Conservation (phyloP, 2,329 filamentous ascomycete species). For the Arthroderma sp. region DNA sequence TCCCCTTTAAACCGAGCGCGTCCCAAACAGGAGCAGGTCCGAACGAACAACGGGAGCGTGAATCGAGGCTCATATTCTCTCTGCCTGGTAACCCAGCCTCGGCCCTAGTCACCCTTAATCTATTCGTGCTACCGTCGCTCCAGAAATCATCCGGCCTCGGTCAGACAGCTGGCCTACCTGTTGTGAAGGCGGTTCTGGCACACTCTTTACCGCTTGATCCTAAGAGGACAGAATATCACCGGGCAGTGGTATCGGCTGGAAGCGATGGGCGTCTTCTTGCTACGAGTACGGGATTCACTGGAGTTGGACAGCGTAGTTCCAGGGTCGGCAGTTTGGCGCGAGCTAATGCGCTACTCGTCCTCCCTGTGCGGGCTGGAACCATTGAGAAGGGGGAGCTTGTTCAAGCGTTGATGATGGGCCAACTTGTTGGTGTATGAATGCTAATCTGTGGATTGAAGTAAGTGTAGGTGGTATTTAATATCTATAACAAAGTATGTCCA, state of each 20-base stretch:
- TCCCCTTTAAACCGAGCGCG: constrained; percentile 45
- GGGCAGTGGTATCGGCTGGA: constrained; percentile 56
- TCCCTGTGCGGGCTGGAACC: constrained; percentile 35
- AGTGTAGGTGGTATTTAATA: no score
- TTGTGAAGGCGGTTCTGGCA: constrained; percentile 55
- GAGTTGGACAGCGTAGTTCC: constrained; percentile 61
- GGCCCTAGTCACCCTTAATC: constrained; percentile 80
- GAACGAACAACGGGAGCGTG: constrained; percentile 37
- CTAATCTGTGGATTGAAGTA: no score
- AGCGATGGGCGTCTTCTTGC: constrained; percentile 57
- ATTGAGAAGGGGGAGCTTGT: constrained; percentile 56
- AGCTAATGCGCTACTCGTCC: constrained; percentile 72
- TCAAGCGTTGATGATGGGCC: constrained; percentile 67
- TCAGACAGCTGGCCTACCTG: constrained; percentile 47
- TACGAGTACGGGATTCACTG: constrained; percentile 60
- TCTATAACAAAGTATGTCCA: no score
- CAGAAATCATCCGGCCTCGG: constrained; percentile 60
- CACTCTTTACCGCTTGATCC: constrained; percentile 63
- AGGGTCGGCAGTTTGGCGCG: constrained; percentile 76
- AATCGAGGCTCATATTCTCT: constrained; percentile 66
- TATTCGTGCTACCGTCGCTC: constrained; percentile 82
- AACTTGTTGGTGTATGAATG: constrained; percentile 16
- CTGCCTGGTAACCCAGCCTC: constrained; percentile 90
- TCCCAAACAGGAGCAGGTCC: constrained; percentile 19
- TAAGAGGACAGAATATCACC: constrained; percentile 76